Percentiles rank a stretch among this genome's conserved stretches.
Evolutionary conservation across 257 asterid genomes (phyloP).

Genomic region (Rhazya stricta): DNA sequence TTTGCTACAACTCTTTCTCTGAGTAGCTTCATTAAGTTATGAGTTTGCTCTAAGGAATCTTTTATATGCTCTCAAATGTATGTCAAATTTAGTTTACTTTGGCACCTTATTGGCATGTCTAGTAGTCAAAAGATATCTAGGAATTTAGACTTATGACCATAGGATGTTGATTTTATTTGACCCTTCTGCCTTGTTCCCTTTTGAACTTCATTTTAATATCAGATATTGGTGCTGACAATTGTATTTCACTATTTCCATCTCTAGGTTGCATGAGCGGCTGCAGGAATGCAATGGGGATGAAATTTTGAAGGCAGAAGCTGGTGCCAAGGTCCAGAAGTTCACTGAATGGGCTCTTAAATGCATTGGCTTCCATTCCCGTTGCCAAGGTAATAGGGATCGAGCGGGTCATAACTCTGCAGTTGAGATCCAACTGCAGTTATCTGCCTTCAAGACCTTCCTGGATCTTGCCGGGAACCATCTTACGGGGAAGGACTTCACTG

Average conservation of each 20-base stretch:
- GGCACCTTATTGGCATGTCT: neutral
- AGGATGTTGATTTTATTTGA: neutral
- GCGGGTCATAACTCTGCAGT: conserved; percentile 63
- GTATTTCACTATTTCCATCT: conserved; percentile 12
- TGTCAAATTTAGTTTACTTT: neutral
- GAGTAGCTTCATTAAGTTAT: neutral
- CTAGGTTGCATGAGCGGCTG: conserved; percentile 90
- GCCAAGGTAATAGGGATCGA: conserved; percentile 80
- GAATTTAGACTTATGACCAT: no score
- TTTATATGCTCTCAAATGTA: neutral
- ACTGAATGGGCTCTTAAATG: conserved; percentile 99
- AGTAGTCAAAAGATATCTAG: neutral
- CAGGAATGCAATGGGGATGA: conserved; percentile 96
- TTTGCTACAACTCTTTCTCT: neutral
- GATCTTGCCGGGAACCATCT: conserved; percentile 94
- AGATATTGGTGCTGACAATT: conserved; percentile 1
- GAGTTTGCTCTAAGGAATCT: neutral
- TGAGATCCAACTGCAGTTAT: conserved; percentile 79
- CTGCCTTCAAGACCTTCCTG: conserved; percentile 90
- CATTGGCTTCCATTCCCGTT: conserved; percentile 94
- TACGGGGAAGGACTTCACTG: conserved; percentile 93
- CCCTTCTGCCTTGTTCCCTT: neutral
- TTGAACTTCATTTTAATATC: neutral
- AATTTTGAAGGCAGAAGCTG: conserved; percentile 96
- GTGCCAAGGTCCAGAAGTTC: conserved; percentile 93